A percentile compares a stretch with the other conserved stretches of the same genome.
phyloP scores from a whole-genome alignment of 1,139 yeast species.

The Lodderomyces oxycetoniae region DNA sequence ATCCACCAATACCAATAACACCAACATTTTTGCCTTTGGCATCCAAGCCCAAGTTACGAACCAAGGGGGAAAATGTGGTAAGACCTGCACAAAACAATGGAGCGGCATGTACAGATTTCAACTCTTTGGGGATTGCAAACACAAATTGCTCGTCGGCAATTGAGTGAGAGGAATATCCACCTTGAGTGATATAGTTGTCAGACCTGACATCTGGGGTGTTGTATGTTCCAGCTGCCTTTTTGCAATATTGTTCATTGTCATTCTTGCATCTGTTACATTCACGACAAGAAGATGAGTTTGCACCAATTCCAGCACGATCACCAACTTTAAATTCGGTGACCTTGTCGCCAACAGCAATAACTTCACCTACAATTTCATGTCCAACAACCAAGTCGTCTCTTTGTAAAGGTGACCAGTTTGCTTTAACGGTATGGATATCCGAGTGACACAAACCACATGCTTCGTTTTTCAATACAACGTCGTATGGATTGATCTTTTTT shows the following conservation, averaged over 20 bases:
- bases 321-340: conserved; percentile 49
- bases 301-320: conserved; percentile 62
- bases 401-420: conserved; percentile 35
- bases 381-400: conserved; percentile 35
- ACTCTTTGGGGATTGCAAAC: conserved; percentile 53
- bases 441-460: conserved; percentile 64
- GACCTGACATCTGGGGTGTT: conserved; percentile 30
- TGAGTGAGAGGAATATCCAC: conserved; percentile 59
- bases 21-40: conserved; percentile 41
- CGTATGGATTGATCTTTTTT: conserved; percentile 33
- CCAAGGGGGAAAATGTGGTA: conserved; percentile 56
- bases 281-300: conserved; percentile 45
- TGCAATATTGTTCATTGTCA: conserved; percentile 51
- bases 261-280: conserved; percentile 43
- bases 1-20: conserved; percentile 44
- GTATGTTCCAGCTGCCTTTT: conserved; percentile 40
- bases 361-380: conserved; percentile 55
- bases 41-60: conserved; percentile 24
- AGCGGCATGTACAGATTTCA: conserved; percentile 47
- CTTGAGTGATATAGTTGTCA: conserved; percentile 43
- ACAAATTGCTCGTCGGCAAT: conserved; percentile 51
- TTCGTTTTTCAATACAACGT: conserved; percentile 43
- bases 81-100: conserved; percentile 68
- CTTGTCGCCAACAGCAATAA: conserved; percentile 45
- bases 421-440: conserved; percentile 46